A percentile compares a stretch with the other conserved stretches of the same genome.
phyloP scores from a whole-genome alignment of 345 rosid species.

The Aquilaria malaccensis region DNA sequence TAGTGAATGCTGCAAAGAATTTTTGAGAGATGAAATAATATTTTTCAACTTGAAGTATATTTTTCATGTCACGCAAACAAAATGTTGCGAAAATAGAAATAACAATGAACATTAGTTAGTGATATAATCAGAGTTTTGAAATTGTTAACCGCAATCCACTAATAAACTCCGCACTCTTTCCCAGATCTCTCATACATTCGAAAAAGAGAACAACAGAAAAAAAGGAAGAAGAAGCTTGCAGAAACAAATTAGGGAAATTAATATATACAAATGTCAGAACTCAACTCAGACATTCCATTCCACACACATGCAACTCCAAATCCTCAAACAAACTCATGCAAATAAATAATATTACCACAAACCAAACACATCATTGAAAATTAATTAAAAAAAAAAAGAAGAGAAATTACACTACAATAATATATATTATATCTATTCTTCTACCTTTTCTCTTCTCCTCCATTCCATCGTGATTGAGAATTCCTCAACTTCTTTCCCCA shows the following conservation, averaged over 20 bases:
- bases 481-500: neutral
- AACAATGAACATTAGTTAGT: too few relatives aligned
- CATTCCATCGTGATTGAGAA: conserved; percentile 6
- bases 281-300: conserved; percentile 1
- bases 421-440: conserved; percentile 1
- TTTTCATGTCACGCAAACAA: neutral
- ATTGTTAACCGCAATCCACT: too few relatives aligned
- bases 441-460: conserved; percentile 10
- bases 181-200: too few relatives aligned
- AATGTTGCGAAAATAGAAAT: neutral
- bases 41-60: too few relatives aligned
- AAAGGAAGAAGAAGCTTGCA: conserved; percentile 7
- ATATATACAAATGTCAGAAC: conserved; percentile 16
- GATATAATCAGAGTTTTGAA: too few relatives aligned
- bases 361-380: neutral
- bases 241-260: conserved; percentile 4
- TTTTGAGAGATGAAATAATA: too few relatives aligned
- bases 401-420: neutral
- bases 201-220: neutral
- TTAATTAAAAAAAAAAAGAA: neutral
- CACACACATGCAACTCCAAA: conserved; percentile 12
- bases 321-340: conserved; percentile 24
- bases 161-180: too few relatives aligned
- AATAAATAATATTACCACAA: neutral
- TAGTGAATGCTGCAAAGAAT: too few relatives aligned